Conservation (phyloP, 345 rosid species). For the Ricinus communis region DNA sequence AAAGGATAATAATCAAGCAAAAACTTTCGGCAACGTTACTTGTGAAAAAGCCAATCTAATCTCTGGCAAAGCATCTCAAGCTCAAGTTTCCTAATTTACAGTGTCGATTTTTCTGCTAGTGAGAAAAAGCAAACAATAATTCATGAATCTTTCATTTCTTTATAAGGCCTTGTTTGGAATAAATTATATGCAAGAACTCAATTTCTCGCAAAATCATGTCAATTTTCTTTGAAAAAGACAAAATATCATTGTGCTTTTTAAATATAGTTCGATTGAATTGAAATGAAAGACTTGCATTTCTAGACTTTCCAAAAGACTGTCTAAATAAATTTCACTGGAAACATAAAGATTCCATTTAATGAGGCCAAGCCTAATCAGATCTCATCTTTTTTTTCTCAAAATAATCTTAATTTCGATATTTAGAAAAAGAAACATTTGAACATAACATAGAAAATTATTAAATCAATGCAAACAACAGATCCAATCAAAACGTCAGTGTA, state of each 20-base stretch:
- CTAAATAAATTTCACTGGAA: too few species aligned
- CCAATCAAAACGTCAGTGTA: not conserved
- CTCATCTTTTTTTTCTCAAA: not conserved
- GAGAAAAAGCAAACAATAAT: not conserved
- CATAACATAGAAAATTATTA: not conserved
- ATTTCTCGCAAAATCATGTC: too few species aligned
- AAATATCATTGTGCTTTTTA: too few species aligned
- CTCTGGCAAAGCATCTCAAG: too few species aligned
- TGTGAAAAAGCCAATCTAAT: not conserved
- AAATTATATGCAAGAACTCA: constrained; percentile 4
- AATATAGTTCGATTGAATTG: too few species aligned
- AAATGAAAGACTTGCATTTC: too few species aligned
- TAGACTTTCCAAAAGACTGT: too few species aligned
- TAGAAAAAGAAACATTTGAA: not conserved
- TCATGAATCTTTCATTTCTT: not conserved
- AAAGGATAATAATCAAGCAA: not conserved
- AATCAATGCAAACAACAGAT: not conserved
- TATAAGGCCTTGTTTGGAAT: too few species aligned
- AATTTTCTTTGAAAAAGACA: too few species aligned
- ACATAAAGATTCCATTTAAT: too few species aligned
- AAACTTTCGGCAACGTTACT: not conserved
- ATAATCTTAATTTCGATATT: not conserved
- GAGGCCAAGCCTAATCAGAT: too few species aligned
- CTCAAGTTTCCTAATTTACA: too few species aligned
- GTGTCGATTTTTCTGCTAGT: not conserved